These are phyloP conservation scores for Apophysomyces variabilis DNA, from an alignment of 371 early-diverging fungal genomes.

Conservation along the genomic window DNA sequence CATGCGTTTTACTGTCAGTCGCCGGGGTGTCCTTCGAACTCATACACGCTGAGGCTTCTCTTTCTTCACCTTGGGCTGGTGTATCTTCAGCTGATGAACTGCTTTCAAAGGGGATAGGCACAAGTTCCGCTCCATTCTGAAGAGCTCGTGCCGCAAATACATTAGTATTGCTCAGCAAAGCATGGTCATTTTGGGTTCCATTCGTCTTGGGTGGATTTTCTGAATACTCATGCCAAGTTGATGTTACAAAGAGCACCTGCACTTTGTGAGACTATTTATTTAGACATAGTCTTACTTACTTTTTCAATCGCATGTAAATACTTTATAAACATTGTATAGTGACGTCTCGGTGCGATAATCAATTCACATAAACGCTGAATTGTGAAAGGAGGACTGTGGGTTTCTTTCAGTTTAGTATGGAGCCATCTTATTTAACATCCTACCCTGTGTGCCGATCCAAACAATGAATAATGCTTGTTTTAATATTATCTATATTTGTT, in stretches of 20 bases:
- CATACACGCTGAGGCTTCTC: neutral
- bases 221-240: conserved; percentile 40
- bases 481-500: conserved; percentile 26
- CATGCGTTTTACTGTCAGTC: neutral
- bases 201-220: conserved; percentile 19
- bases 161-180: neutral
- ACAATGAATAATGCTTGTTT: conserved; percentile 29
- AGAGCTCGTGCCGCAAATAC: conserved; percentile 3
- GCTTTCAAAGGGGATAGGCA: conserved; percentile 26
- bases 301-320: conserved; percentile 66
- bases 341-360: conserved; percentile 48
- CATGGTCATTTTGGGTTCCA: conserved; percentile 13
- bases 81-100: neutral
- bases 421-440: neutral
- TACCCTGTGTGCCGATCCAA: conserved; percentile 42
- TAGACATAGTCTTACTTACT: conserved; percentile 30
- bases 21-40: neutral
- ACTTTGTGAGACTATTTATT: neutral
- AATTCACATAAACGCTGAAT: conserved; percentile 64
- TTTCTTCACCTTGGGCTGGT: neutral
- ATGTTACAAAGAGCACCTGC: conserved; percentile 44
- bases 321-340: conserved; percentile 58
- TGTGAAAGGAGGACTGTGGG: conserved; percentile 56
- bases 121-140: conserved; percentile 25
- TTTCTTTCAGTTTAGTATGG: neutral